These are phyloP conservation scores for Psilocybe subaeruginosa DNA, from an alignment of 768 basidiomycete species.

Conservation along the genomic window DNA sequence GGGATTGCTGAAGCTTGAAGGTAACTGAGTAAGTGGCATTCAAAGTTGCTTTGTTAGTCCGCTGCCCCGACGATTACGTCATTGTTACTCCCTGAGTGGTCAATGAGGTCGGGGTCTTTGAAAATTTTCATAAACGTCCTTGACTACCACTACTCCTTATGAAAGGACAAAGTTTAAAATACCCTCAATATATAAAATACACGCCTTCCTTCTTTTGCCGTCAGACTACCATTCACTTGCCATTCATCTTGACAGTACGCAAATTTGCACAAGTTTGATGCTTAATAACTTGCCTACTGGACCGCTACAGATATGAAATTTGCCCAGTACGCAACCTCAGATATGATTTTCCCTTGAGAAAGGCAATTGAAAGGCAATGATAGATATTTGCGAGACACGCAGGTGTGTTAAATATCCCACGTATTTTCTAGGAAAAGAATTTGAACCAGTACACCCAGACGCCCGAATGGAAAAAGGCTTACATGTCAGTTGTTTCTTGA, in stretches of 20 bases:
- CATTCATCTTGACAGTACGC: background rate
- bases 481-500: constrained; percentile 43
- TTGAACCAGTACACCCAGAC: constrained; percentile 42
- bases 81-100: background rate
- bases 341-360: background rate
- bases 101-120: background rate
- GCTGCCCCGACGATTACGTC: background rate
- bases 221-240: background rate
- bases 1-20: too few relatives aligned
- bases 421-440: background rate
- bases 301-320: constrained; percentile 23
- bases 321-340: constrained; percentile 24
- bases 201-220: background rate
- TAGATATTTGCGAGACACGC: constrained; percentile 73
- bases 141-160: background rate
- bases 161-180: background rate
- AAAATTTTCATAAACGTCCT: background rate
- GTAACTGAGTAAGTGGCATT: too few relatives aligned
- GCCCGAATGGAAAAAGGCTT: constrained; percentile 75
- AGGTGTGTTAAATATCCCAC: constrained; percentile 38
- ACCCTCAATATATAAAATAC: background rate
- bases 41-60: too few relatives aligned
- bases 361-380: background rate
- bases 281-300: background rate
- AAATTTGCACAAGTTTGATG: background rate